Base-by-base conservation (phyloP, 495 filamentous ascomycete genomes). In the Parathielavia appendiculata region DNA sequence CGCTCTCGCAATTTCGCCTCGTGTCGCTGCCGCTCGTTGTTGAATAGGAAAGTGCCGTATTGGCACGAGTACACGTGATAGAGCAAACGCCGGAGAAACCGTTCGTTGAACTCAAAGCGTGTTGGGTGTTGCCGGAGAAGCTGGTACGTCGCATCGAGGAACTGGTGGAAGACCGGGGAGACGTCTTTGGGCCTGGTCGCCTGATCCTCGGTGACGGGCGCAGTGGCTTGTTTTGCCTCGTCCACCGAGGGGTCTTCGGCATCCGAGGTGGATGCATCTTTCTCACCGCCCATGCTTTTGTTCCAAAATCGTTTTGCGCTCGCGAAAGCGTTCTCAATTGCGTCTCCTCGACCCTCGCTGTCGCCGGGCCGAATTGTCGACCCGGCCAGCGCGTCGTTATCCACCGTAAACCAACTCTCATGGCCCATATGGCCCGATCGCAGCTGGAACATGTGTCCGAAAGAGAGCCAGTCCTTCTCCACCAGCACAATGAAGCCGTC, bases 381-480 rank as follows among this genome's bases (percentile, higher is more conserved):
- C 5, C 80, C 80, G 30, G 79, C 79, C 41, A 84, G 58, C 22
- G 75, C 71, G 61, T 89, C 86, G 56, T 85, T 92, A 71, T 97
- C 88, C 39, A 89, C 83, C 39, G 85, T 80, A 68, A 99, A 99
- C 92, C 92, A 99, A 67, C 95, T 96, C 54, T 97, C 93, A 60
- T 87, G 89, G 60, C 86, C 88, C 40, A 96, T 73, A 60, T 87
- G 87, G 7, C 92, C 93, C 11, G 88, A 89, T 47, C 93, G 85
- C 63, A 95, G 85, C 43, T 89, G 83, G 74, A 97, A 99, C 86
- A 96, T 96, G 69, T 99, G 92, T 9, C 93, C 93, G 70, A 96
- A 99, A 0, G 92, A 92, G 19, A 97, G 77, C 91, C 92, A 99
- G 67, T 99, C 93, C 66, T 99, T 99, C 69, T 97, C 95, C 2